These are phyloP conservation scores for Jatropha podagrica DNA, from an alignment of 441 rosid species.

Conservation along the genomic window DNA sequence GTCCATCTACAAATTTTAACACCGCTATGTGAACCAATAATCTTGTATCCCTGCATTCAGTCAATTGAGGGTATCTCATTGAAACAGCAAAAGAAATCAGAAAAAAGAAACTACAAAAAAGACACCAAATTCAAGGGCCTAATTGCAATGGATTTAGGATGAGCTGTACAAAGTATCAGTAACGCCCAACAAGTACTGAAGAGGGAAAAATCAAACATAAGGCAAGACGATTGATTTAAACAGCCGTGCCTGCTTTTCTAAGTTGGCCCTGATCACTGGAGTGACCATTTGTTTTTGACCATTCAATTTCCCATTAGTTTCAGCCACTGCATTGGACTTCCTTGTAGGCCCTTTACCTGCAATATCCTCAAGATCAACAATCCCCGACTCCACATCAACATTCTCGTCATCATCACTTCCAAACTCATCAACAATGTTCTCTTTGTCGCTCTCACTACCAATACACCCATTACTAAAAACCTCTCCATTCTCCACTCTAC, in stretches of 20 bases:
- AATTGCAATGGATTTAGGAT: background rate
- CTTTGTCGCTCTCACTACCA: constrained; percentile 37
- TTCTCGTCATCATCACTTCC: constrained; percentile 32
- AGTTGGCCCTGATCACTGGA: constrained; percentile 86
- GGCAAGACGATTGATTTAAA: background rate
- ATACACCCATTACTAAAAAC: constrained; percentile 23
- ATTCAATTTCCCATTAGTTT: constrained; percentile 54
- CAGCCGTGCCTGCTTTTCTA: constrained; percentile 78
- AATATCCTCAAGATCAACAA: constrained; percentile 91
- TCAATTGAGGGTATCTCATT: constrained; percentile 9
- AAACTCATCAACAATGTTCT: constrained; percentile 38
- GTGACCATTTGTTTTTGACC: constrained; percentile 88
- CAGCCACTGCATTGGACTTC: constrained; percentile 34
- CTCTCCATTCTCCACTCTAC: constrained; percentile 25
- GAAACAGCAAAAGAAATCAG: background rate
- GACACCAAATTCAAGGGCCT: background rate
- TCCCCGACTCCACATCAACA: constrained; percentile 32
- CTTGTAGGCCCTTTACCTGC: constrained; percentile 86
- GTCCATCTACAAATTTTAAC: constrained; percentile 99
- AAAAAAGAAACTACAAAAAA: background rate
- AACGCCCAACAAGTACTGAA: background rate
- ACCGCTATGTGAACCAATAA: constrained; percentile 94
- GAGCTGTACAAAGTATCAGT: too few species aligned
- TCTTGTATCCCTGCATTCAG: constrained; percentile 81
- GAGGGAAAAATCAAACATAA: background rate